Conservation (phyloP, 169 alveolate genomes). For the Plasmodium gallinaceum region DNA sequence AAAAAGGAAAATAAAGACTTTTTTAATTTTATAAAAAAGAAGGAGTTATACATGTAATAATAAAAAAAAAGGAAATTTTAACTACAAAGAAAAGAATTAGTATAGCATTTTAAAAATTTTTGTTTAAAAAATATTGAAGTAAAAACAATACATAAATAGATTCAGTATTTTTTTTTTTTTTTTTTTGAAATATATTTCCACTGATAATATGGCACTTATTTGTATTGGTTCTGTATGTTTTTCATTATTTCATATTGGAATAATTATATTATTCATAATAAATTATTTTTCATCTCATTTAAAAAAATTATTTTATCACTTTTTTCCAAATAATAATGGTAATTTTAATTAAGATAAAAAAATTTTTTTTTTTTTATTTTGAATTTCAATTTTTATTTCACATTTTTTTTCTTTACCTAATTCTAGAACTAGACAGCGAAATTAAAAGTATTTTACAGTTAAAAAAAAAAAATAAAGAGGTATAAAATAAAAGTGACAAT, state of each 20-base stretch:
- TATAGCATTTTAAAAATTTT: no score
- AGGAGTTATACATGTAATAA: no score
- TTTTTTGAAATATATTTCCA: neutral
- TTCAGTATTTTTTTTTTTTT: no score
- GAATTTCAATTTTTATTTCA: conserved; percentile 3
- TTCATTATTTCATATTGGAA: conserved; percentile 63
- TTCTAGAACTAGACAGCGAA: conserved; percentile 10
- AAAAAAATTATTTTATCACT: conserved; percentile 35
- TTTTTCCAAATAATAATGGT: conserved; percentile 1
- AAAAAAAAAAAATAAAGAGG: conserved; percentile 44
- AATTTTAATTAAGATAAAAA: neutral
- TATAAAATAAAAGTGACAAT: conserved; percentile 7
- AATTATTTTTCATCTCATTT: conserved; percentile 56
- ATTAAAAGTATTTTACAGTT: conserved; percentile 26
- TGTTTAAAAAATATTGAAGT: no score
- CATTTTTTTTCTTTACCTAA: conserved; percentile 3
- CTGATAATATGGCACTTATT: conserved; percentile 48
- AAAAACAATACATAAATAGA: no score
- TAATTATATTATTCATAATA: conserved; percentile 20
- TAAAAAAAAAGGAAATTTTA: no score
- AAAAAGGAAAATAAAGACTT: no score
- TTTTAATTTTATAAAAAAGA: no score
- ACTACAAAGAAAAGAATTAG: no score
- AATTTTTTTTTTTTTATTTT: neutral
- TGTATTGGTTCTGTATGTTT: conserved; percentile 74